phyloP scores from a whole-genome alignment of 306 rosid genomes.

The Albizia julibrissin region DNA sequence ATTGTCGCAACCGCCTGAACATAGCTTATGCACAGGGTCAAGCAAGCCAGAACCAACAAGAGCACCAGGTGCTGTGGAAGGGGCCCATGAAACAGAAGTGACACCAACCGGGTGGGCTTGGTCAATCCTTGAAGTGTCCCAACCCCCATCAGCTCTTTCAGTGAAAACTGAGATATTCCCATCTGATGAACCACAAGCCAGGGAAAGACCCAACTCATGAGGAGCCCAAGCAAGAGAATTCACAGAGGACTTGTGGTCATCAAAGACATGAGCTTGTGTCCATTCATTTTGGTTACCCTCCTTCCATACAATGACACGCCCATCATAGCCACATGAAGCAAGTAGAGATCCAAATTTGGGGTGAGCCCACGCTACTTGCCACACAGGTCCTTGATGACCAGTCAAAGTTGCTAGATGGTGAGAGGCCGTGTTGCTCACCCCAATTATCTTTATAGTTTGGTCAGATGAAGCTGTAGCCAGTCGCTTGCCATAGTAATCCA shows the following conservation, averaged over 20 bases:
- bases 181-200: constrained; percentile 79
- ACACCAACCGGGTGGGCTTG: constrained; percentile 83
- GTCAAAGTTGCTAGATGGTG: constrained; percentile 69
- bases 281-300: constrained; percentile 76
- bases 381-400: constrained; percentile 76
- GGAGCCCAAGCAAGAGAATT: constrained; percentile 87
- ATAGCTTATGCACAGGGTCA: constrained; percentile 71
- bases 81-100: constrained; percentile 85
- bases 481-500: constrained; percentile 81
- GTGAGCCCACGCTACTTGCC: constrained; percentile 85
- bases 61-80: constrained; percentile 65
- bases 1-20: constrained; percentile 79
- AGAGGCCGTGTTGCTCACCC: constrained; percentile 59
- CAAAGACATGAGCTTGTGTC: constrained; percentile 66
- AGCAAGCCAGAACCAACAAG: constrained; percentile 74
- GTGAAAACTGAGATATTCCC: constrained; percentile 76
- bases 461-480: constrained; percentile 76
- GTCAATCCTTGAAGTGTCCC: constrained; percentile 67
- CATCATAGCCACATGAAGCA: constrained; percentile 72
- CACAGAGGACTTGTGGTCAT: constrained; percentile 63
- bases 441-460: constrained; percentile 66
- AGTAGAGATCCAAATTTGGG: constrained; percentile 69
- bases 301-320: constrained; percentile 73
- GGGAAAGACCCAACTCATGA: constrained; percentile 72
- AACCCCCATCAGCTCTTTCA: constrained; percentile 61